Evolutionary conservation across 2,329 filamentous ascomycete species (phyloP), one percentile per base, ranked within the genome.

Genomic region (Laburnicola sp.): DNA sequence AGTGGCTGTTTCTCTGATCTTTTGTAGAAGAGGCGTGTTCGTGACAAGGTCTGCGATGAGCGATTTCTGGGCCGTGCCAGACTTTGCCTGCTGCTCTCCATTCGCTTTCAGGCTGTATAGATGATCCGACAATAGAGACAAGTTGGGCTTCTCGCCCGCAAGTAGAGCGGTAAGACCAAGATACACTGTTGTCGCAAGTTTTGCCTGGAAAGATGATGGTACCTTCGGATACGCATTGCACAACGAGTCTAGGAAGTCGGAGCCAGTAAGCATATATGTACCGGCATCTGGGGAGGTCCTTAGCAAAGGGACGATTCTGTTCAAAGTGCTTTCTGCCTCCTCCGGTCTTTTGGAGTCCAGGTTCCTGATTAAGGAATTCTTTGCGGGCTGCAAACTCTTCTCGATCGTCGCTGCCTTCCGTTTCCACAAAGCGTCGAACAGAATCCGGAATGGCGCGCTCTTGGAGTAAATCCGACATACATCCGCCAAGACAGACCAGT

Each of bases 41-140:
- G 89, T 92, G 21, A 96, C 85, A 0, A 97, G 75, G 68, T 93
- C 89, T 2, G 88, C 84, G 0, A 96, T 83, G n/a, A 97, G 78
- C 0, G 88, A 90, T 58, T 73, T 68, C 34, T 72, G 70, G 2
- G 64, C 69, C 35, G 66, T 68, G 43, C 71, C 69, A 22, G 65
- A 69, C 28, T 75, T 74, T 11, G 71, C 68, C 59, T 87, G 84
- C 10, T 82, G 75, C 43, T 90, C 86, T 4, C 88, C 86, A 22
- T 84, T 84, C 3, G 81, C 79, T 63, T 91, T 93, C 27, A 97
- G 76, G 8, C 84, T 84, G 71, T 94, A 97, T 3, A 97, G 78
- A 63, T 93, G 87, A 68, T 97, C 93, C 7, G 88, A 83, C 11
- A 97, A 75, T 55, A 89, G 80, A 7, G 91, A 88, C 61, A 86